phyloP scores from a whole-genome alignment of 139 green algal genomes.

The Microglena sp. region DNA sequence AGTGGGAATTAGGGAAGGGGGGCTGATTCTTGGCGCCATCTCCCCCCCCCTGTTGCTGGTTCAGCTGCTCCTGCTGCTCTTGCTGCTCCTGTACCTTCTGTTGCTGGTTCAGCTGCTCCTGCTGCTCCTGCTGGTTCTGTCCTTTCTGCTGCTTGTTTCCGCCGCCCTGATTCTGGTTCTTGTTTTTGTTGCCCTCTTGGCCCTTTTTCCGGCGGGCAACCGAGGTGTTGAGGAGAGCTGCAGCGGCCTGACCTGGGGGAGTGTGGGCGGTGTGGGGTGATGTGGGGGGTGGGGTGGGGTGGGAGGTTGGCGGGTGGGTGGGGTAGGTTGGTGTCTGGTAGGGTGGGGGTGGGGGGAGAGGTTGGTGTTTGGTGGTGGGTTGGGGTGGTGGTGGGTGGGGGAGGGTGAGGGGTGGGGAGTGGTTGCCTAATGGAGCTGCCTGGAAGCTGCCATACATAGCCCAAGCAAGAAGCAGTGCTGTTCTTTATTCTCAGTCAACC shows the following conservation, averaged over 20 bases:
- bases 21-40: slow-evolving; percentile 10
- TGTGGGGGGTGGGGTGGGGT: not conserved
- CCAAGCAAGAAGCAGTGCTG: not conserved
- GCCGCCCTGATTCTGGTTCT: no score
- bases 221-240: slow-evolving; percentile 37
- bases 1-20: slow-evolving; percentile 48
- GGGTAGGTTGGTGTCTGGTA: not conserved
- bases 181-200: no score
- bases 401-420: not conserved
- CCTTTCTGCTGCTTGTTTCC: not conserved
- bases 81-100: not conserved
- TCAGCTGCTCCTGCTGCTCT: not conserved
- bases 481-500: no score
- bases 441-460: no score
- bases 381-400: not conserved
- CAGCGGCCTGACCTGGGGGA: slow-evolving; percentile 32
- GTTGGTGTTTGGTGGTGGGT: not conserved
- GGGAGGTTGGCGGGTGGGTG: not conserved
- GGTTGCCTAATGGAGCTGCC: no score
- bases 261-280: not conserved
- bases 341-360: not conserved
- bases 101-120: not conserved
- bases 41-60: not conserved
- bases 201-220: slow-evolving; percentile 37
- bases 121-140: not conserved